Evolutionary conservation across 495 filamentous ascomycete species (phyloP), one percentile per base, ranked within the genome.

Genomic region (Xylaria telfairii): DNA sequence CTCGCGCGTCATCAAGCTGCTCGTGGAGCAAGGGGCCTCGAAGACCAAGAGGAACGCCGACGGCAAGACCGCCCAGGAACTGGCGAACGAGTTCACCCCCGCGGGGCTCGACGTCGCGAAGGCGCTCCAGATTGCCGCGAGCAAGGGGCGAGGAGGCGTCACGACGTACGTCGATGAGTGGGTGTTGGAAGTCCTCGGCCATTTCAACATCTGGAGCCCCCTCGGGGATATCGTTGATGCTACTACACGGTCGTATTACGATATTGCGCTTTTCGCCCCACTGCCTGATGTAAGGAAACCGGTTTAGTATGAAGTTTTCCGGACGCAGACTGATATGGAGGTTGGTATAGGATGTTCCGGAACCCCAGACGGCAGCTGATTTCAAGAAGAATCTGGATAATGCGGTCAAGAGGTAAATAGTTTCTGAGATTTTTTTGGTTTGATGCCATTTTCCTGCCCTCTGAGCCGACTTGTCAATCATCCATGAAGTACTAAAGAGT

Each of bases 121-220:
- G 10, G 61, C 61, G 1, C 61, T 64, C 61, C 61, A 64, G 41
- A 26, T 64, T 21, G 61, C 61, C 41, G 61, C 39, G 41, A 46
- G 39, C 39, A 64, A 47, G 41, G 61, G 61, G 15, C 42, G 61
- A 17, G 61, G 61, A 44, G 61, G 61, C 41, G 61, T 64, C 26
- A 47, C 19, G 39, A 64, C 61, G 41, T 64, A 64, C n/a, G 61
- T 64, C 26, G 61, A 64, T 17, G 61, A 64, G 15, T 64, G 61
- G 61, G 61, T 64, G 39, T 26, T 64, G 15, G 8, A 47, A 26
- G 61, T 64, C 41, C 61, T 64, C 17, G 61, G 28, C 15, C 61
- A 64, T 32, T 64, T 64, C 61, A 64, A 64, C n/a, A 47, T 64
- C 41, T 64, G 61, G 61, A 47, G 61, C 19, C 61, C 61, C 5